Evolutionary conservation across 139 green algal species (phyloP).

Genomic region (Yamagishiella unicocca): DNA sequence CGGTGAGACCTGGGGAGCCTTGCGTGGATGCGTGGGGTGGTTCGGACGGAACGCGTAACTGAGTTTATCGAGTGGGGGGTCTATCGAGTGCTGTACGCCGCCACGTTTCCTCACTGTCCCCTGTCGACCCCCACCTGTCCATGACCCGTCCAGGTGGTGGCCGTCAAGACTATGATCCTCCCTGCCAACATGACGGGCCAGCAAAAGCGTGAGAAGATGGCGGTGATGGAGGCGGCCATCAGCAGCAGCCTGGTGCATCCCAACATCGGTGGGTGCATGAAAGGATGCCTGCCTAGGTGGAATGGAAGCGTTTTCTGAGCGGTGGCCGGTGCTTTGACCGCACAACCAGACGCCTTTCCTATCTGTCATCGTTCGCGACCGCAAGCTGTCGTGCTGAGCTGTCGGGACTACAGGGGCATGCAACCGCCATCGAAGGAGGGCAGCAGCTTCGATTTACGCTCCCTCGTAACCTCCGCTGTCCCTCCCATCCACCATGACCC

Average conservation of each 20-base stretch:
- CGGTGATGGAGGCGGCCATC: slow-evolving; percentile 59
- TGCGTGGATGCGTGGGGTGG: neutral
- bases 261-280: slow-evolving; percentile 41
- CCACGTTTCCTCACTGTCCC: neutral
- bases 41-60: neutral
- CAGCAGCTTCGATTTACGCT: too few relatives aligned
- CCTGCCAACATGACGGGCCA: slow-evolving; percentile 59
- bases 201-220: slow-evolving; percentile 53
- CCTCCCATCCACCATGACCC: neutral
- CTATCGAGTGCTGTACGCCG: neutral
- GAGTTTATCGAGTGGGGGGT: too few relatives aligned
- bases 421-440: too few relatives aligned
- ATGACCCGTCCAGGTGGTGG: neutral
- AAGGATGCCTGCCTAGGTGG: neutral
- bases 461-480: neutral
- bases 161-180: slow-evolving; percentile 65
- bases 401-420: too few relatives aligned
- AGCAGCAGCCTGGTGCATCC: slow-evolving; percentile 46
- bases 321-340: too few relatives aligned
- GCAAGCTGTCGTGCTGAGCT: too few relatives aligned
- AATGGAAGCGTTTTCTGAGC: neutral
- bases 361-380: too few relatives aligned
- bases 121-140: neutral
- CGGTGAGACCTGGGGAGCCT: slow-evolving; percentile 39
- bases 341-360: too few relatives aligned